Evolutionary conservation across 2,329 filamentous ascomycete species (phyloP), one percentile per base, ranked within the genome.

Genomic region (Fusarium sp.): DNA sequence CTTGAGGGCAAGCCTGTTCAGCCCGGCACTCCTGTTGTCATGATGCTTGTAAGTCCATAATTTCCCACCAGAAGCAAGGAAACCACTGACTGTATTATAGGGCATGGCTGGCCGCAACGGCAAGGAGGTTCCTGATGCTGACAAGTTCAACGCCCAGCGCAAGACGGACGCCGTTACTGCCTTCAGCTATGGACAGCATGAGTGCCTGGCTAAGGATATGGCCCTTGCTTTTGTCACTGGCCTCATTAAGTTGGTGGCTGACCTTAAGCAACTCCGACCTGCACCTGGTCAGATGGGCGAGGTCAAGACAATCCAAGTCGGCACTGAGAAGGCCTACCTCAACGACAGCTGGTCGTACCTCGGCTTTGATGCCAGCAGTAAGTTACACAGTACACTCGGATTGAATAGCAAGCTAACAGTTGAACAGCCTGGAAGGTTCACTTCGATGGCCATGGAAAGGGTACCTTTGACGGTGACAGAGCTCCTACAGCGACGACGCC

Each of bases 281-380:
- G 83, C 83, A 0, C 81, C 82, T 1, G 83, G 82, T 0, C 76
- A 77, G 51, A 83, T 83, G 79, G 83, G 83, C 1, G 60, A 74
- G 50, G 79, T 84, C 64, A 84, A 83, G 78, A 81, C 79, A 1
- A 80, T 85, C 69, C 71, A 68, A 0, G 74, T 82, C 14, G 79
- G 76, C 9, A 69, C 74, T 0, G 78, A 83, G 66, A 81, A 79
- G 68, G 78, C 77, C 8, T 84, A 83, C 59, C 77, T 84, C 18
- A 83, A 83, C 61, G 82, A 84, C 49, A 83, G 80, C 68, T 84
- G 83, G 81, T 83, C 82, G 1, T 81, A 80, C 50, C 77, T 84
- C 14, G 76, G 76, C 31, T 80, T 80, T 13, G 81, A 84, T 64
- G 79, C 81, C 2, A 83, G 79, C 64, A 83, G 83, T 84, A 80